Evolutionary conservation across 495 filamentous ascomycete species (phyloP).

Genomic region (Penicillium diatomitis): DNA sequence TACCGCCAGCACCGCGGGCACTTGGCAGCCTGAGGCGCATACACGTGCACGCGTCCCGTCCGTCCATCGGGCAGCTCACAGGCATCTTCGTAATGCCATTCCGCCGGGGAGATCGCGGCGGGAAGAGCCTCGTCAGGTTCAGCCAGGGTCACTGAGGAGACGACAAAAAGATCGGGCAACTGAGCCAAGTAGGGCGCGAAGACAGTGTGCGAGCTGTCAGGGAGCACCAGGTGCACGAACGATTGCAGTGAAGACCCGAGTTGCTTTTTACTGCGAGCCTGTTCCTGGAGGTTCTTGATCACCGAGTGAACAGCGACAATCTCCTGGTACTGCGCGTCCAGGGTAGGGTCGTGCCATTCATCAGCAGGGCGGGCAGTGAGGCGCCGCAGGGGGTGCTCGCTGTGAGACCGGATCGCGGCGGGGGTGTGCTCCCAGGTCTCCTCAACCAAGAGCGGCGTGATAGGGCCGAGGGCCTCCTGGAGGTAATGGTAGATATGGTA

Average conservation of each 20-base stretch:
- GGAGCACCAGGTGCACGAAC: conserved; percentile 45
- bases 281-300: conserved; percentile 64
- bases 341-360: conserved; percentile 27
- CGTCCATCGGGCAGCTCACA: conserved; percentile 41
- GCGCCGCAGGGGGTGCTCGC: conserved; percentile 35
- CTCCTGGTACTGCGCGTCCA: conserved; percentile 47
- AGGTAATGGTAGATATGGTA: conserved; percentile 61
- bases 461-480: conserved; percentile 65
- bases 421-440: conserved; percentile 80
- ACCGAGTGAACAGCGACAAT: conserved; percentile 47
- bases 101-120: conserved; percentile 16
- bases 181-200: conserved; percentile 51
- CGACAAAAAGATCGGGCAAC: conserved; percentile 66
- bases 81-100: conserved; percentile 47
- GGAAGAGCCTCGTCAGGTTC: conserved; percentile 19
- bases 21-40: conserved; percentile 59
- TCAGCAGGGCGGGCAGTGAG: conserved; percentile 19
- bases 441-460: conserved; percentile 77
- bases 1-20: conserved; percentile 88
- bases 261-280: conserved; percentile 51
- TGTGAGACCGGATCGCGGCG: conserved; percentile 45
- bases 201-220: conserved; percentile 13
- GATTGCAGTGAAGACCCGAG: conserved; percentile 69
- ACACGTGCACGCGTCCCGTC: conserved; percentile 48
- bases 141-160: conserved; percentile 54